A percentile compares a stretch with the other conserved stretches of the same genome.
Conservation (phyloP, 2,329 filamentous ascomycete species). For the Helminthosporium solani region DNA sequence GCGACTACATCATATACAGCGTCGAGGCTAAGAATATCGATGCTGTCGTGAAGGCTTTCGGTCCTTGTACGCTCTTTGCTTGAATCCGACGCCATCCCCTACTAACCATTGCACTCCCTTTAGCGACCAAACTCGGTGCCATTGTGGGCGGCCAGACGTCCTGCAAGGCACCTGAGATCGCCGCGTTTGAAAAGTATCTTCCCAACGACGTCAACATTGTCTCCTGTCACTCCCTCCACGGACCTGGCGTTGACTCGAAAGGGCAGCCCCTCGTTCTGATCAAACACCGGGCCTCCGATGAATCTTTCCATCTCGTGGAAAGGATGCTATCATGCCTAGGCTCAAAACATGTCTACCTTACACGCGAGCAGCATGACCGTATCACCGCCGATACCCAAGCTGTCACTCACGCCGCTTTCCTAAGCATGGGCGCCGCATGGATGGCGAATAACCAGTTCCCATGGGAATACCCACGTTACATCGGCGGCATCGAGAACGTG, state of each 20-base stretch:
- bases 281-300: slow-evolving; percentile 81
- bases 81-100: slow-evolving; percentile 4
- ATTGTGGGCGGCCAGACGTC: slow-evolving; percentile 98
- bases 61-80: slow-evolving; percentile 71
- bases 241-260: slow-evolving; percentile 81
- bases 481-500: slow-evolving; percentile 97
- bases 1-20: slow-evolving; percentile 98
- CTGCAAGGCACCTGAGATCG: slow-evolving; percentile 95
- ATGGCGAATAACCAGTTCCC: slow-evolving; percentile 92
- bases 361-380: slow-evolving; percentile 84
- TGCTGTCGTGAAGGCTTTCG: slow-evolving; percentile 81
- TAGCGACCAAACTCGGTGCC: slow-evolving; percentile 86
- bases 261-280: slow-evolving; percentile 93
- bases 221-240: slow-evolving; percentile 94
- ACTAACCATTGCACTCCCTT: slow-evolving; percentile 11
- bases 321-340: slow-evolving; percentile 77
- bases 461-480: slow-evolving; percentile 93
- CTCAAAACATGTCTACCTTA: slow-evolving; percentile 84
- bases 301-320: slow-evolving; percentile 76
- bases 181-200: slow-evolving; percentile 85
- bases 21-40: slow-evolving; percentile 93
- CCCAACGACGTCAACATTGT: slow-evolving; percentile 88
- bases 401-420: slow-evolving; percentile 94
- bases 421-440: slow-evolving; percentile 97
- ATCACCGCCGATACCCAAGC: slow-evolving; percentile 99